Conservation (phyloP, 306 rosid genomes). For the Cicer bijugum region DNA sequence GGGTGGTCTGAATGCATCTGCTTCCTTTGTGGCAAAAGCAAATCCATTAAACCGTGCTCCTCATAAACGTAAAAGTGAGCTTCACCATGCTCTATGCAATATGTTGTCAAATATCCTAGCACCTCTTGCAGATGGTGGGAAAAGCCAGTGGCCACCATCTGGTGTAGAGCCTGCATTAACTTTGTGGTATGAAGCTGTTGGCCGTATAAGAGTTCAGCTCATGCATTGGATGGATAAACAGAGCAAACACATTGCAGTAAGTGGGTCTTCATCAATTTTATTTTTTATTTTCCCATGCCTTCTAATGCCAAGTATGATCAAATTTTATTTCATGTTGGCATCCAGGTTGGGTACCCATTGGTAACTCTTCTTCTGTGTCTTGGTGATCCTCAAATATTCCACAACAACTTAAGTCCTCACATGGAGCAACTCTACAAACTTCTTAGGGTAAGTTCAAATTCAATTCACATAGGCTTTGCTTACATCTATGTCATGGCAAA, state of each 20-base stretch:
- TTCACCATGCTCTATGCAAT: constrained; percentile 93
- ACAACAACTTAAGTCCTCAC: constrained; percentile 82
- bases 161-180: constrained; percentile 97
- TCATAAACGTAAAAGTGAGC: constrained; percentile 97
- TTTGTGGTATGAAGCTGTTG: constrained; percentile 98
- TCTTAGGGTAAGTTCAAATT: constrained; percentile 75
- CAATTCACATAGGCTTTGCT: constrained; percentile 4
- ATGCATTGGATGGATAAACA: constrained; percentile 98
- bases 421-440: constrained; percentile 98
- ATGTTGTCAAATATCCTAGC: constrained; percentile 98
- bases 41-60: constrained; percentile 94
- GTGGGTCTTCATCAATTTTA: constrained; percentile 42
- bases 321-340: constrained; percentile 25
- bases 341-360: constrained; percentile 93
- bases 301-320: constrained; percentile 25
- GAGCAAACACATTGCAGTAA: constrained; percentile 95
- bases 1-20: constrained; percentile 98
- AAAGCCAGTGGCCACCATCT: constrained; percentile 97
- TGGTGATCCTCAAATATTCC: constrained; percentile 92
- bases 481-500: constrained; percentile 25
- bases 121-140: constrained; percentile 98
- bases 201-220: constrained; percentile 83
- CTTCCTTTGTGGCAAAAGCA: constrained; percentile 99
- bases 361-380: constrained; percentile 98
- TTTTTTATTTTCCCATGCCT: constrained; percentile 24